phyloP scores from a whole-genome alignment of 768 basidiomycete genomes.

The Mycena crocata region DNA sequence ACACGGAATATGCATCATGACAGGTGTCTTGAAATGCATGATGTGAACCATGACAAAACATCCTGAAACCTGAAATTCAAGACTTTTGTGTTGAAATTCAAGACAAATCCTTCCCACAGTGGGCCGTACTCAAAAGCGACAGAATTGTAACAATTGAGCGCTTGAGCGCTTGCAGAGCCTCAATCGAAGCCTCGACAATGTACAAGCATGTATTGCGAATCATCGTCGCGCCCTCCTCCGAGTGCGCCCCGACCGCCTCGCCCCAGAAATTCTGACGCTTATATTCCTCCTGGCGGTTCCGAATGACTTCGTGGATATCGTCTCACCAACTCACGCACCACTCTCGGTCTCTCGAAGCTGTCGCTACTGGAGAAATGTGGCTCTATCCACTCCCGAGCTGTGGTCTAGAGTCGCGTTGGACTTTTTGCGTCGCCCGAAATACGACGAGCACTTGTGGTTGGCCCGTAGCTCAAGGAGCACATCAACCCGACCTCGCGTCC shows the following conservation, averaged over 20 bases:
- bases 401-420: not conserved
- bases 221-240: not conserved
- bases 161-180: too few relatives aligned
- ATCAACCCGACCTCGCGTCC: not conserved
- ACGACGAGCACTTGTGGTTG: not conserved
- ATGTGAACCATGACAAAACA: too few relatives aligned
- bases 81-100: too few relatives aligned
- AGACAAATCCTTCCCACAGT: too few relatives aligned
- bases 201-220: too few relatives aligned
- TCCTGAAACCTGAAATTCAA: too few relatives aligned
- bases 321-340: not conserved
- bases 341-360: not conserved
- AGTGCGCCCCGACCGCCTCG: not conserved
- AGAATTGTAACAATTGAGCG: too few relatives aligned
- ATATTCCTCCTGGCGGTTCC: not conserved
- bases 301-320: not conserved
- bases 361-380: not conserved
- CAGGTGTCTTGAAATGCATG: too few relatives aligned
- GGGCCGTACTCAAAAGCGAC: too few relatives aligned
- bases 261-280: not conserved
- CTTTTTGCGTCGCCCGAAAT: not conserved
- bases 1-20: too few relatives aligned
- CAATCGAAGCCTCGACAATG: too few relatives aligned
- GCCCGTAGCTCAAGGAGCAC: not conserved
- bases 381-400: not conserved